A percentile compares a stretch with the other conserved stretches of the same genome.
These are phyloP conservation scores for Ustilago trichophora DNA, from an alignment of 1,284 basidiomycete genomes.

Conservation along the genomic window DNA sequence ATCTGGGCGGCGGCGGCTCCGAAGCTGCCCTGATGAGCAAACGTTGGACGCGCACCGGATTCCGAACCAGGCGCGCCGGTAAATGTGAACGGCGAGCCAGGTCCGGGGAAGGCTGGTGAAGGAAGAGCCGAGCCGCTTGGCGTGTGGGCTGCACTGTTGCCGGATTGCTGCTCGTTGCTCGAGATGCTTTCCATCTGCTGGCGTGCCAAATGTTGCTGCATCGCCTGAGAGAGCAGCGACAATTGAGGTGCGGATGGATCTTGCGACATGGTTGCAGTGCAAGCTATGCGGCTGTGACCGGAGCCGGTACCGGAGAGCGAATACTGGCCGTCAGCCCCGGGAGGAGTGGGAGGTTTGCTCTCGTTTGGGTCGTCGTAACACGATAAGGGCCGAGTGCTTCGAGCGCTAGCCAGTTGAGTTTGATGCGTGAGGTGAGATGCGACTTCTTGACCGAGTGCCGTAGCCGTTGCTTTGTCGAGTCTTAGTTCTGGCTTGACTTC, in stretches of 20 bases:
- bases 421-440: background rate
- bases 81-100: constrained; percentile 24
- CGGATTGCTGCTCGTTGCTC: constrained; percentile 3
- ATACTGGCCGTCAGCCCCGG: constrained; percentile 13
- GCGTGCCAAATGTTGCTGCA: constrained; percentile 47
- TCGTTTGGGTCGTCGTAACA: constrained; percentile 42
- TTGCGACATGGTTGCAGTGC: constrained; percentile 34
- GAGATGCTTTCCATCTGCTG: constrained; percentile 29
- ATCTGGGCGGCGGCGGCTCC: constrained; percentile 17
- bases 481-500: background rate
- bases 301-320: constrained; percentile 8
- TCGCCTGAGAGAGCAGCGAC: constrained; percentile 49
- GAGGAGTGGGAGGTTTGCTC: constrained; percentile 33
- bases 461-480: background rate
- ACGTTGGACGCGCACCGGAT: constrained; percentile 6
- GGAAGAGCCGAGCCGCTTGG: constrained; percentile 34
- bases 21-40: constrained; percentile 27
- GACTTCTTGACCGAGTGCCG: background rate
- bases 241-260: constrained; percentile 28
- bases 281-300: constrained; percentile 4
- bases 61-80: constrained; percentile 8
- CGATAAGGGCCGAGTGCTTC: constrained; percentile 15
- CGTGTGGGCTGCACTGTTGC: constrained; percentile 19
- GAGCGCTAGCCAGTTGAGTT: background rate
- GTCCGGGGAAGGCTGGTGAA: constrained; percentile 26